Conservation (phyloP, 768 basidiomycete genomes). For the Tephrocybe sp. region DNA sequence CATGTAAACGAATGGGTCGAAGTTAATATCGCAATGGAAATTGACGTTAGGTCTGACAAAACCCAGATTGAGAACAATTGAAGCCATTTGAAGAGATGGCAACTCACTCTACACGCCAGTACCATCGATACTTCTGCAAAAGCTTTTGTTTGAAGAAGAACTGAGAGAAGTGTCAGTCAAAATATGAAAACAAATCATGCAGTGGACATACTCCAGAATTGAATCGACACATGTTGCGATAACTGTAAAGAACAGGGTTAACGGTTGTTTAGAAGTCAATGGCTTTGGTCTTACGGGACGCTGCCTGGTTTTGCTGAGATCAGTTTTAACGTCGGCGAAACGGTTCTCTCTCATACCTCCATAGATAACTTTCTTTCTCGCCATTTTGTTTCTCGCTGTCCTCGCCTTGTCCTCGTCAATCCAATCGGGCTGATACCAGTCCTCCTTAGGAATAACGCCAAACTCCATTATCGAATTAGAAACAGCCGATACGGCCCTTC, state of each 20-base stretch:
- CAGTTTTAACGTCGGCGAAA: not conserved
- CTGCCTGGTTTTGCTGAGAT: constrained; percentile 28
- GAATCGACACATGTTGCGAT: constrained; percentile 78
- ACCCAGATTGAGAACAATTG: constrained; percentile 21
- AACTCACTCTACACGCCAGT: constrained; percentile 60
- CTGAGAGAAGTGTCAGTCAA: no score
- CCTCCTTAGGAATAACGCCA: constrained; percentile 64
- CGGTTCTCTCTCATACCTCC: constrained; percentile 27
- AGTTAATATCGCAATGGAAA: constrained; percentile 70
- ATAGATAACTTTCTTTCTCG: constrained; percentile 42
- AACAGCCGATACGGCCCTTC: constrained; percentile 22
- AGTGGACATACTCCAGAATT: constrained; percentile 56
- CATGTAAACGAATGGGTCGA: constrained; percentile 77
- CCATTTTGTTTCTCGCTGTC: constrained; percentile 59
- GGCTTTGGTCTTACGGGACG: constrained; percentile 24
- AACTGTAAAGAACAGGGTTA: constrained; percentile 37
- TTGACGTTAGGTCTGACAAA: constrained; percentile 63
- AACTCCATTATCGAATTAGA: constrained; percentile 40
- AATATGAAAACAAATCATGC: not conserved
- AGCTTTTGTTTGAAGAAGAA: constrained; percentile 78
- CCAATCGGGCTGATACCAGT: constrained; percentile 79
- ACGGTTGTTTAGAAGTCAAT: not conserved
- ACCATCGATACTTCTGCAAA: constrained; percentile 70
- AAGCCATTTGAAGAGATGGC: constrained; percentile 11
- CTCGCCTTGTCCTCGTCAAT: constrained; percentile 72